Base-by-base conservation (phyloP, 1,139 yeast genomes). In the Zygosaccharomyces pseudobailii region DNA sequence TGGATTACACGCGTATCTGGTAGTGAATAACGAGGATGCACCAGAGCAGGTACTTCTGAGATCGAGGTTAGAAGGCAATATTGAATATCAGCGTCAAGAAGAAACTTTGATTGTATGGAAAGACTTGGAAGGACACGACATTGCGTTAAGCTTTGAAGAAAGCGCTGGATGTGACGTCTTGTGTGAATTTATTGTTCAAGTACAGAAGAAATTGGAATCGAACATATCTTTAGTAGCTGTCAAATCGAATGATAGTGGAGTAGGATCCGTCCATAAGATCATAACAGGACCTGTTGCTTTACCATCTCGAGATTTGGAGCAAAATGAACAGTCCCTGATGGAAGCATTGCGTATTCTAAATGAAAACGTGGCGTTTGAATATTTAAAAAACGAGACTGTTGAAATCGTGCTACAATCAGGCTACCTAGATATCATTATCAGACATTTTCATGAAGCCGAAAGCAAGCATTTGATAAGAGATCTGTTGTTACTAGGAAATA, bases 101-200 rank as follows among this genome's bases (percentile, higher is more conserved):
- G 97, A 89, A 53, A 89, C 97, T 0, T 71, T 92, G 43, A 87
- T 92, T 20, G 96, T 92, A 20, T 92, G 98, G 97, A 87, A 95
- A 5, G 96, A 88, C 61, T 66, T 73, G 6, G 74, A 78, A 20
- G 92, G 92, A 3, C 79, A 78, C 49, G 96, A 89, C 64, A 78
- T 89, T 55, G 97, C 97, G 4, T 72, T 92, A 36, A 86, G 95
- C 45, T 92, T 92, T 67, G 97, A 92, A 65, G 97, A 89, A 61
- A 81, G 87, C 35, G 87, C 84, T 44, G 97, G 97, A 0, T 92
- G 98, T 65, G 79, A 87, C 13, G 79, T 82, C 13, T 65, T 90
- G 42, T 88, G 96, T 64, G 92, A 87, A 45, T 89, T 87, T 61
- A 76, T 89, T 36, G 78, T 87, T 20, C 75, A 74, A 48, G 82